Evolutionary conservation across 176 grass and related monocot genomes (phyloP).

Genomic region (Carex scoparia): DNA sequence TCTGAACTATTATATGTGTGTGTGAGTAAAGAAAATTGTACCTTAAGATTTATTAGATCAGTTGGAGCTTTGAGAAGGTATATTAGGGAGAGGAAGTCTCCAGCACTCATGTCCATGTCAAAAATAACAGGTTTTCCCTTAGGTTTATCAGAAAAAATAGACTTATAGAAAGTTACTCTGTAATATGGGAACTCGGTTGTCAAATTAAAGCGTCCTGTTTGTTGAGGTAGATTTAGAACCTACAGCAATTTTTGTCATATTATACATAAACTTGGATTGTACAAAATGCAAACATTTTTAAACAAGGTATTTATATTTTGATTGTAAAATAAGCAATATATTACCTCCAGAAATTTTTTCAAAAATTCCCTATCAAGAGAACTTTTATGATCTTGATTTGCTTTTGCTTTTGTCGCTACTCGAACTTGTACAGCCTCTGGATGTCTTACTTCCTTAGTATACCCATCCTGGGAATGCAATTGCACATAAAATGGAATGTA

Average conservation of each 20-base stretch:
- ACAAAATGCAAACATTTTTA: background rate
- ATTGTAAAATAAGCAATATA: background rate
- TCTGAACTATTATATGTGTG: background rate
- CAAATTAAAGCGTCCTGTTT: conserved; percentile 52
- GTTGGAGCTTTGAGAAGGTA: conserved; percentile 64
- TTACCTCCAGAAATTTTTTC: conserved; percentile 59
- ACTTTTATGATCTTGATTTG: conserved; percentile 45
- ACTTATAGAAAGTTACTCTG: conserved; percentile 46
- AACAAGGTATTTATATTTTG: background rate
- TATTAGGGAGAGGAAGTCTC: conserved; percentile 68
- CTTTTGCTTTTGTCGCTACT: conserved; percentile 62
- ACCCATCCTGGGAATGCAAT: conserved; percentile 50
- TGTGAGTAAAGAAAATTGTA: conserved; percentile 6
- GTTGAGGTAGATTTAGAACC: conserved; percentile 49
- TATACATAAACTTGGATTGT: background rate
- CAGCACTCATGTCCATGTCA: conserved; percentile 85
- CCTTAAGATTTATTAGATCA: conserved; percentile 65
- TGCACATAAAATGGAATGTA: background rate
- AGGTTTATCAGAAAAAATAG: conserved; percentile 26
- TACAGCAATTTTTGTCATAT: conserved; percentile 16
- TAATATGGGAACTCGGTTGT: conserved; percentile 50
- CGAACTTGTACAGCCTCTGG: conserved; percentile 41
- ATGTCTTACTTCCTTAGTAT: conserved; percentile 60
- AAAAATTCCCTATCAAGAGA: conserved; percentile 54
- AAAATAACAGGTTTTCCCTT: conserved; percentile 53